Percentiles rank a stretch among this genome's conserved stretches.
Conservation (phyloP, 2,329 filamentous ascomycete species). For the Ophiosphaerella narmari region DNA sequence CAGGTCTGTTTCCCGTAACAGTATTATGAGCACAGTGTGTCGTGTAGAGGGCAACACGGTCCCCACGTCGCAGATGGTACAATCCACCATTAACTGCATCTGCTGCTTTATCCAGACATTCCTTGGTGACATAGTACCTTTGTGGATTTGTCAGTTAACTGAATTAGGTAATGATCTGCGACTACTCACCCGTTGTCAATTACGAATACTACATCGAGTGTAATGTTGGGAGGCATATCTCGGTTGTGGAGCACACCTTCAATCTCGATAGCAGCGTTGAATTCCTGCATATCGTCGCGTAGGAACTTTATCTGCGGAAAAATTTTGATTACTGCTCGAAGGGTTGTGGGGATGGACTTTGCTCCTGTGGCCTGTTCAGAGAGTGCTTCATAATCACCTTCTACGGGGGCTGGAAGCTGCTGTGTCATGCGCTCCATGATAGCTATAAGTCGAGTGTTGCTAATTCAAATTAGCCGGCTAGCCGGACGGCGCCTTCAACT, state of each 20-base stretch:
- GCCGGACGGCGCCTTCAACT: neutral
- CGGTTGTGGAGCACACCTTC: constrained; percentile 34
- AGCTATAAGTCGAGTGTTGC: constrained; percentile 16
- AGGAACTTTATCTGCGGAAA: constrained; percentile 29
- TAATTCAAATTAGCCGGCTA: constrained; percentile 6
- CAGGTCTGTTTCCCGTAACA: constrained; percentile 32
- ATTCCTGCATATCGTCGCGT: constrained; percentile 19
- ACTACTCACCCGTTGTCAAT: constrained; percentile 44
- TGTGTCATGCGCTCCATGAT: constrained; percentile 18
- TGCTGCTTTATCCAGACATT: constrained; percentile 26
- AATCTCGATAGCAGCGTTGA: constrained; percentile 40
- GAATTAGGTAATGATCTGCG: neutral
- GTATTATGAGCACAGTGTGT: constrained; percentile 37
- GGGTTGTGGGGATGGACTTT: constrained; percentile 17
- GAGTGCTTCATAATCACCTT: constrained; percentile 8
- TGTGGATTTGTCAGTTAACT: constrained; percentile 1
- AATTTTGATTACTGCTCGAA: constrained; percentile 27
- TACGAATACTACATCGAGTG: constrained; percentile 42
- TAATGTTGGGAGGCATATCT: constrained; percentile 13
- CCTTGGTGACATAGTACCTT: constrained; percentile 36
- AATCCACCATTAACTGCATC: constrained; percentile 23
- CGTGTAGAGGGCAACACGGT: constrained; percentile 36
- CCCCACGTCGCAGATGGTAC: constrained; percentile 21
- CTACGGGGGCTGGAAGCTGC: constrained; percentile 22
- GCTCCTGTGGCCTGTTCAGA: neutral